Base-by-base conservation (phyloP, 2,329 filamentous ascomycete species). In the Trichophyton simii region DNA sequence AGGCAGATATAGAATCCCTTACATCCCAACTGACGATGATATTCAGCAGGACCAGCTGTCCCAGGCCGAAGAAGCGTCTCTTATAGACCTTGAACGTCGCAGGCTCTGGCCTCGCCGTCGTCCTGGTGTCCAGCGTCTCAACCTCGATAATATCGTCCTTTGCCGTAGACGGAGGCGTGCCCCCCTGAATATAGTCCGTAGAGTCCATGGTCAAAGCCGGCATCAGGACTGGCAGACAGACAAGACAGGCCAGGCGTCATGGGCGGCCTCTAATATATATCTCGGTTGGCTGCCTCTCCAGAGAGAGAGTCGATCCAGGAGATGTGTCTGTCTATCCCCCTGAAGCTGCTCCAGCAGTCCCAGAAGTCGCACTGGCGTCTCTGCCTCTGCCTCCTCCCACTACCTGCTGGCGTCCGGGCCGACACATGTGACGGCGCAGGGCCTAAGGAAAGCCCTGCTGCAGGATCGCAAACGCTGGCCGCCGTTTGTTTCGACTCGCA, bases 21-120 rank as follows among this genome's bases (percentile, higher is more conserved):
- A 94, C 89, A 82, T 95, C 90, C 92, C 92, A 97, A 70, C 89
- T 95, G 48, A 96, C 87, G 63, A 97, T 84, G 61, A 96, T 87
- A 72, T 97, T 99, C 75, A 97, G 79, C 68, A 97, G 75, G 5
- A 91, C 87, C 70, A 97, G 76, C 74, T 96, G 89, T 22, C 83
- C 76, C 59, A 99, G 78, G 0, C 94, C 94, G 72, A 96, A 88
- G 85, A 90, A 99, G 52, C 94, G 83, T 69, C 90, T 83, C 75
- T 88, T 92, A 72, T 97, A 97, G 22, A 87, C 82, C 65, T 73
- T 78, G 68, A 79, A 83, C 60, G 66, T 67, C 36, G 46, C 25
- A 28, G 15, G 25, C 5, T 55, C 52, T 2, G 50, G 34, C 13
- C 13, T 36, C 28, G 28, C 11, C 9, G 25, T 18, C 15, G n/a